Percentiles rank a stretch among this genome's conserved stretches.
Conservation (phyloP, 352 stramenopile genomes). For the Phytophthora litchii region DNA sequence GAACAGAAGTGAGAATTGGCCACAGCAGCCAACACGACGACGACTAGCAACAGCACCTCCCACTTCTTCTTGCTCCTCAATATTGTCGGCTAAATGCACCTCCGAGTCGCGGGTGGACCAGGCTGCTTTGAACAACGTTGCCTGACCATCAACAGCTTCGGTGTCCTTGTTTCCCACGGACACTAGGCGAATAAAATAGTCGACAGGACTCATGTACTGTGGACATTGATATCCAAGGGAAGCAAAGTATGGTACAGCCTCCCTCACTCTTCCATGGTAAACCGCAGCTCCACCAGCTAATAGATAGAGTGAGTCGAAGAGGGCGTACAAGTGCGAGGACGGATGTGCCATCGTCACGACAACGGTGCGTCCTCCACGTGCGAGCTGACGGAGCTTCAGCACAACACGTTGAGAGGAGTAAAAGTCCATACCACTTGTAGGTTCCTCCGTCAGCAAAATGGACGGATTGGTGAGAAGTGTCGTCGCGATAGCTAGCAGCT, state of each 20-base stretch:
- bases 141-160: conserved; percentile 33
- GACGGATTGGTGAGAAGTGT: conserved; percentile 82
- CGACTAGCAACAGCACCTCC: neutral
- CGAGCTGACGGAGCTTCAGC: conserved; percentile 67
- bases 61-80: conserved; percentile 4
- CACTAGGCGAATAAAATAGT: conserved; percentile 72
- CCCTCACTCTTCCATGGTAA: conserved; percentile 58
- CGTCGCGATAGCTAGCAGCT: conserved; percentile 84
- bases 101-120: conserved; percentile 48
- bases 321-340: conserved; percentile 61
- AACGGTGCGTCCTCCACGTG: conserved; percentile 83
- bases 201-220: conserved; percentile 60
- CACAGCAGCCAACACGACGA: conserved; percentile 29
- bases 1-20: conserved; percentile 47
- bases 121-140: conserved; percentile 40
- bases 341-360: conserved; percentile 90
- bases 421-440: conserved; percentile 68
- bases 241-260: conserved; percentile 64
- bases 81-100: conserved; percentile 11
- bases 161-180: conserved; percentile 37
- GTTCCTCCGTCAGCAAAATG: conserved; percentile 87
- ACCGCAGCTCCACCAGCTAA: conserved; percentile 53
- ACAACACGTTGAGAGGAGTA: conserved; percentile 61
- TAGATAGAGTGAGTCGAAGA: conserved; percentile 70
- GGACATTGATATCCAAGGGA: conserved; percentile 59